phyloP scores from a whole-genome alignment of 192 early-diverging fungal species.

The Backusella parvicylindrica region DNA sequence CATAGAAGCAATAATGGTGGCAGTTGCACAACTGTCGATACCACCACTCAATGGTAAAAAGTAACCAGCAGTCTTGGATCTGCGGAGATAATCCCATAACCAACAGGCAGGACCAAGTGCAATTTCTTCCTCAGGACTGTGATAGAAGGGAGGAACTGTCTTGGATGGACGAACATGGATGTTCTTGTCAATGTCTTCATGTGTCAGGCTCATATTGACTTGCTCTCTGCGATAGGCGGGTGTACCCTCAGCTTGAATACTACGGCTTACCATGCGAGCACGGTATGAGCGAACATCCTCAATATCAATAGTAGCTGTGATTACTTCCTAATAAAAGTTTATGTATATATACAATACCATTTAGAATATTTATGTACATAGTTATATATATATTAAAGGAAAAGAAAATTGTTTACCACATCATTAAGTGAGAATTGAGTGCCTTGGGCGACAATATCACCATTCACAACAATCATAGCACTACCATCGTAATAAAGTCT shows the following conservation, averaged over 20 bases:
- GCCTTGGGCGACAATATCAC: slow-evolving; percentile 82
- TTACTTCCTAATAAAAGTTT: slow-evolving; percentile 64
- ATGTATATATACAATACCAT: background rate
- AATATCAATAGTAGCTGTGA: slow-evolving; percentile 88
- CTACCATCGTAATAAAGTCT: slow-evolving; percentile 97
- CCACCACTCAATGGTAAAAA: slow-evolving; percentile 97
- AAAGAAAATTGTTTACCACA: slow-evolving; percentile 55
- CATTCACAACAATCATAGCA: slow-evolving; percentile 87
- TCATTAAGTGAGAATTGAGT: slow-evolving; percentile 91
- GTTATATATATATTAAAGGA: background rate
- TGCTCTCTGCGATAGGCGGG: slow-evolving; percentile 65
- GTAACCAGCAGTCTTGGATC: slow-evolving; percentile 86
- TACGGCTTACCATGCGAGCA: slow-evolving; percentile 64
- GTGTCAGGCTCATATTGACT: slow-evolving; percentile 54
- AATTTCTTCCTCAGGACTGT: slow-evolving; percentile 88
- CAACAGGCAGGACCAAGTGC: slow-evolving; percentile 94
- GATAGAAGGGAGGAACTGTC: slow-evolving; percentile 49
- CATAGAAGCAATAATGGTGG: slow-evolving; percentile 89
- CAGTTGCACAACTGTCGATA: slow-evolving; percentile 93
- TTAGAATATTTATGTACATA: background rate
- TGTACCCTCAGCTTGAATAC: slow-evolving; percentile 69
- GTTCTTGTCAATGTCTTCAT: slow-evolving; percentile 35
- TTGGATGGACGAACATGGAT: slow-evolving; percentile 47
- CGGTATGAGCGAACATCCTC: slow-evolving; percentile 84
- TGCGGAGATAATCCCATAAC: slow-evolving; percentile 98